These are phyloP conservation scores for Lachnum nothofagi DNA, from an alignment of 2,329 filamentous ascomycete species.

Conservation along the genomic window DNA sequence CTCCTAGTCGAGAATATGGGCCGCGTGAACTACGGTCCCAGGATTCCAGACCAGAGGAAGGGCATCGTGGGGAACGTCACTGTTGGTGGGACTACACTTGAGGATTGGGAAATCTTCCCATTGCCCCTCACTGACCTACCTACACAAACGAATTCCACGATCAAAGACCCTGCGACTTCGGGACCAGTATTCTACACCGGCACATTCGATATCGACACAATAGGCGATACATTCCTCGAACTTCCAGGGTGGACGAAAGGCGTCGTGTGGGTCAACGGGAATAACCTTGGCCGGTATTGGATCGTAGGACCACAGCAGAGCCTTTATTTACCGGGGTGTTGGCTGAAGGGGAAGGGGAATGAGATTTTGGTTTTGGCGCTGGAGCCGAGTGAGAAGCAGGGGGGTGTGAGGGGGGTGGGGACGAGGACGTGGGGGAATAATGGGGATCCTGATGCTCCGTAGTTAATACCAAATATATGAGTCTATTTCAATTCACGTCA, in stretches of 20 bases:
- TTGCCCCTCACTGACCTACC: conserved; percentile 32
- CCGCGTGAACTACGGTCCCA: conserved; percentile 39
- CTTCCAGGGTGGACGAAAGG: conserved; percentile 41
- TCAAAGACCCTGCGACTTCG: background rate
- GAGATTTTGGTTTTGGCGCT: conserved; percentile 41
- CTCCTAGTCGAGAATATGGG: conserved; percentile 49
- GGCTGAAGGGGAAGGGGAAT: conserved; percentile 35
- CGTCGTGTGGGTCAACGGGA: conserved; percentile 42
- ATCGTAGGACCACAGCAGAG: conserved; percentile 43
- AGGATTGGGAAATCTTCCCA: conserved; percentile 39
- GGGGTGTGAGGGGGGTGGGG: conserved; percentile 18
- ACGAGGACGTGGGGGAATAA: conserved; percentile 32
- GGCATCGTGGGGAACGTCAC: conserved; percentile 43
- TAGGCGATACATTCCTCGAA: conserved; percentile 36
- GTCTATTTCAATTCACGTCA: no score
- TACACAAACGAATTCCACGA: background rate
- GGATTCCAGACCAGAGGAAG: conserved; percentile 42
- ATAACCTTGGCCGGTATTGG: conserved; percentile 45
- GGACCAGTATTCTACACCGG: conserved; percentile 29
- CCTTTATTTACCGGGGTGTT: conserved; percentile 41
- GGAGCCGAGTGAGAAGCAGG: conserved; percentile 34
- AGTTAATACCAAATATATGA: no score
- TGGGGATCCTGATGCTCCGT: conserved; percentile 27
- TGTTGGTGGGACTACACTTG: conserved; percentile 33
- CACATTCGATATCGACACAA: conserved; percentile 28